Percentiles rank a stretch among this genome's conserved stretches.
These are phyloP conservation scores for Furcasterigmium sp. DNA, from an alignment of 2,329 filamentous ascomycete species.

Conservation along the genomic window DNA sequence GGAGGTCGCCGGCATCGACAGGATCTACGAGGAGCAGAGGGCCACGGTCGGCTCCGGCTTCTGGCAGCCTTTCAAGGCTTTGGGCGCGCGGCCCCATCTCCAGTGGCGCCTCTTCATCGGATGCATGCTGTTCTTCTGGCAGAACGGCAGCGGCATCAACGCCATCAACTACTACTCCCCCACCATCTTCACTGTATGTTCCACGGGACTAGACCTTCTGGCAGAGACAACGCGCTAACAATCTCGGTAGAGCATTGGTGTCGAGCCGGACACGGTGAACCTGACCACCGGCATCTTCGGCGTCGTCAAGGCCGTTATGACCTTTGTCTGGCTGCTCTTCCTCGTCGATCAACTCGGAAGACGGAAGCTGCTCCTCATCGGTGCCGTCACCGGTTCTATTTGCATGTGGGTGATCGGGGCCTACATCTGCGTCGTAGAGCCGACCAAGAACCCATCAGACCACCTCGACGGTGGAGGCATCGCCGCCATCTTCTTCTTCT, in stretches of 20 bases:
- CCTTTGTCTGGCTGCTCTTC: conserved; percentile 58
- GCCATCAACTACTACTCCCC: conserved; percentile 61
- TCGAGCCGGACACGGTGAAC: conserved; percentile 8
- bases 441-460: conserved; percentile 22
- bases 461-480: conserved; percentile 40
- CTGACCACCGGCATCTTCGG: conserved; percentile 64
- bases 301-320: conserved; percentile 60
- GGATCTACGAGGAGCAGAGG: conserved; percentile 40
- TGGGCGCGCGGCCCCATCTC: conserved; percentile 39
- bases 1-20: conserved; percentile 54
- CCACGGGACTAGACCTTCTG: too few relatives aligned
- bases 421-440: conserved; percentile 42
- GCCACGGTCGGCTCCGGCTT: conserved; percentile 51
- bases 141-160: conserved; percentile 62
- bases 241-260: conserved; percentile 11
- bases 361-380: conserved; percentile 51
- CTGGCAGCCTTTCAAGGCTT: conserved; percentile 53
- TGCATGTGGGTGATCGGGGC: conserved; percentile 59
- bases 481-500: conserved; percentile 61
- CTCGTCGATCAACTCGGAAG: conserved; percentile 51
- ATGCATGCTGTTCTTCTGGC: conserved; percentile 61
- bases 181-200: conserved; percentile 50
- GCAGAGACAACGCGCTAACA: too few relatives aligned
- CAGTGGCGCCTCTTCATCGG: conserved; percentile 58
- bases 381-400: conserved; percentile 50